phyloP scores from a whole-genome alignment of 129 eudicot species.

The Kitagawia praeruptora region DNA sequence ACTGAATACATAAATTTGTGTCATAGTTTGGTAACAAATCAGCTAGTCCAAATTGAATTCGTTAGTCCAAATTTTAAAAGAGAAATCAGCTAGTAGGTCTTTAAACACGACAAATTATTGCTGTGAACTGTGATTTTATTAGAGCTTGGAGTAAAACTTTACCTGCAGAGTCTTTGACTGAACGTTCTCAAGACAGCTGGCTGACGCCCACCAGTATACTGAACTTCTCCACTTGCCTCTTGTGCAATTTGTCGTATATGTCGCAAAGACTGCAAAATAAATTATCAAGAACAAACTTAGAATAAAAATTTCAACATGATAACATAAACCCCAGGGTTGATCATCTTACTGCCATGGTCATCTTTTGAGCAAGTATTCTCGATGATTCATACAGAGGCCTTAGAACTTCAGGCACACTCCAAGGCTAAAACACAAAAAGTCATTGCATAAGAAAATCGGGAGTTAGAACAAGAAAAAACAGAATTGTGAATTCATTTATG shows the following conservation, averaged over 20 bases:
- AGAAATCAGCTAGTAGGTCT: neutral
- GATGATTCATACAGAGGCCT: slow-evolving; percentile 90
- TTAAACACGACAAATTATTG: neutral
- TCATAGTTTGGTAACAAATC: too few relatives aligned
- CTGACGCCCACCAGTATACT: slow-evolving; percentile 70
- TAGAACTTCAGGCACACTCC: slow-evolving; percentile 84
- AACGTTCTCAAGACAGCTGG: slow-evolving; percentile 87
- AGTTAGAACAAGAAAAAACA: neutral
- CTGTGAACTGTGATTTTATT: neutral
- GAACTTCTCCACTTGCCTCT: slow-evolving; percentile 81
- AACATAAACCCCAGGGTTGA: neutral
- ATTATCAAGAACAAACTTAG: neutral
- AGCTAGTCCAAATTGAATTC: too few relatives aligned
- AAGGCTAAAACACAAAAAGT: slow-evolving; percentile 34
- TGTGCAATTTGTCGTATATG: slow-evolving; percentile 84
- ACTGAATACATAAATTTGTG: too few relatives aligned
- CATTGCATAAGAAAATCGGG: neutral
- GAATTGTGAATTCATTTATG: neutral
- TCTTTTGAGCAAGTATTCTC: slow-evolving; percentile 76
- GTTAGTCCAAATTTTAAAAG: too few relatives aligned
- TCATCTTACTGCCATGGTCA: slow-evolving; percentile 72
- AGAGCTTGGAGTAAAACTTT: neutral
- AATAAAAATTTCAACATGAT: neutral
- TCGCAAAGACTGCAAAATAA: slow-evolving; percentile 61
- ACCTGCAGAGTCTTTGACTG: slow-evolving; percentile 91